Percentiles rank a stretch among this genome's conserved stretches.
Conservation (phyloP, 1,284 basidiomycete species). For the Cryptococcus floricola region DNA sequence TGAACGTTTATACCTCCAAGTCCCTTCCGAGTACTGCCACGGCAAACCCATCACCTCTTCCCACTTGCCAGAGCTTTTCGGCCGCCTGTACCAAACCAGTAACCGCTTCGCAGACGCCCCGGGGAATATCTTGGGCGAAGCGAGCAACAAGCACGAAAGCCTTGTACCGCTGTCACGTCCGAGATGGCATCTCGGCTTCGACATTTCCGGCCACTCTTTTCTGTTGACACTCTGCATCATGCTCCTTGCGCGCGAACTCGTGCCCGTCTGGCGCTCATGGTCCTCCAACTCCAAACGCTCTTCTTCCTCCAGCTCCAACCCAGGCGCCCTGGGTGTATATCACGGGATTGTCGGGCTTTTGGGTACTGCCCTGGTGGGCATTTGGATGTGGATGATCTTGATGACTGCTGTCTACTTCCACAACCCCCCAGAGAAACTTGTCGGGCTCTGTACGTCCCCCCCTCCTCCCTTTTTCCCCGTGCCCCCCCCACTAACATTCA, state of each 20-base stretch:
- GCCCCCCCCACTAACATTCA: not conserved
- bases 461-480: not conserved
- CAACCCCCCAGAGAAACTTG: conserved; percentile 76
- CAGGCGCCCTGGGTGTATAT: not conserved
- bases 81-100: conserved; percentile 21
- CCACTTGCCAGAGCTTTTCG: conserved; percentile 66
- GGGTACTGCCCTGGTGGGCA: conserved; percentile 53
- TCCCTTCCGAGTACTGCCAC: conserved; percentile 56
- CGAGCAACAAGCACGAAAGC: conserved; percentile 14
- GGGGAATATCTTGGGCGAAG: not conserved
- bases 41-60: conserved; percentile 55
- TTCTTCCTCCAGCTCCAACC: not conserved
- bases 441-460: conserved; percentile 63
- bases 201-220: conserved; percentile 92
- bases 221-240: conserved; percentile 78
- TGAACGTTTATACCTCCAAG: conserved; percentile 20
- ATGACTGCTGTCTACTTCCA: conserved; percentile 91
- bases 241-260: conserved; percentile 73
- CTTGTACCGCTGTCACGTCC: conserved; percentile 13
- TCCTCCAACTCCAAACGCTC: not conserved
- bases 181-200: conserved; percentile 67
- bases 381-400: conserved; percentile 72
- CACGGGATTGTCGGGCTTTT: conserved; percentile 19
- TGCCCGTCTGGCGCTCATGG: conserved; percentile 40
- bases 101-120: conserved; percentile 4